Percentiles rank a stretch among this genome's conserved stretches.
Conservation (phyloP, 176 grass and related monocot genomes). For the Dactylis glomerata region DNA sequence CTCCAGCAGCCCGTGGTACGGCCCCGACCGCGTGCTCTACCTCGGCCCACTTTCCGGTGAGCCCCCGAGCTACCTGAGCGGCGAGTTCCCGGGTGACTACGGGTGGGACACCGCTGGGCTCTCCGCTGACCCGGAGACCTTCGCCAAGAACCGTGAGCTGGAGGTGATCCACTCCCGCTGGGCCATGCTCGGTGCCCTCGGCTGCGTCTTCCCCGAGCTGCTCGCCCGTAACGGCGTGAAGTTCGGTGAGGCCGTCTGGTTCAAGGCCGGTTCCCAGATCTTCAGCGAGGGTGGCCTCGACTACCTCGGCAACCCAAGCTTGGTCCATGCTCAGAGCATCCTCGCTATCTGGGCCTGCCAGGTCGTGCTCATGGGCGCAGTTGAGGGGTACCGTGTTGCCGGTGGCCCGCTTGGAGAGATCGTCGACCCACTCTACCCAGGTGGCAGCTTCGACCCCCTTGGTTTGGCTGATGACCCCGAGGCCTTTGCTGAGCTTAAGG, state of each 20-base stretch:
- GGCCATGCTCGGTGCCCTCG: conserved; percentile 91
- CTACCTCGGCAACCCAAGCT: conserved; percentile 87
- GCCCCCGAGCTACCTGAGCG: conserved; percentile 76
- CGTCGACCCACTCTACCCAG: conserved; percentile 74
- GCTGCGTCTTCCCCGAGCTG: conserved; percentile 89
- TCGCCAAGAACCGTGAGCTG: conserved; percentile 87
- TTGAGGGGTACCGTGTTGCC: conserved; percentile 85
- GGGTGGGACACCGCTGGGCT: conserved; percentile 89
- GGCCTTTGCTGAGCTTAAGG: conserved; percentile 87
- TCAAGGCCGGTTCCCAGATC: conserved; percentile 86
- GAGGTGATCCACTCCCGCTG: conserved; percentile 85
- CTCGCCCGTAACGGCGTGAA: conserved; percentile 79
- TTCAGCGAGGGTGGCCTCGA: conserved; percentile 88
- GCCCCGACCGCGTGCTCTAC: conserved; percentile 76
- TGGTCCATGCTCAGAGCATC: conserved; percentile 93
- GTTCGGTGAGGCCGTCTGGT: conserved; percentile 93
- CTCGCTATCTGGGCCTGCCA: conserved; percentile 83
- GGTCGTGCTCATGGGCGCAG: conserved; percentile 84
- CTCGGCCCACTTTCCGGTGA: conserved; percentile 78
- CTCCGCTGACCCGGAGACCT: conserved; percentile 80
- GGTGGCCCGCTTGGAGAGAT: conserved; percentile 87
- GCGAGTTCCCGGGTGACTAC: conserved; percentile 89
- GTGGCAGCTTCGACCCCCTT: conserved; percentile 85
- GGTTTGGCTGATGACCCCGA: conserved; percentile 83
- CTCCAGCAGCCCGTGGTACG: conserved; percentile 80